Percentiles rank a stretch among this genome's conserved stretches.
Conservation (phyloP, 2,329 filamentous ascomycete species). For the Pestalotiopsis sp. region DNA sequence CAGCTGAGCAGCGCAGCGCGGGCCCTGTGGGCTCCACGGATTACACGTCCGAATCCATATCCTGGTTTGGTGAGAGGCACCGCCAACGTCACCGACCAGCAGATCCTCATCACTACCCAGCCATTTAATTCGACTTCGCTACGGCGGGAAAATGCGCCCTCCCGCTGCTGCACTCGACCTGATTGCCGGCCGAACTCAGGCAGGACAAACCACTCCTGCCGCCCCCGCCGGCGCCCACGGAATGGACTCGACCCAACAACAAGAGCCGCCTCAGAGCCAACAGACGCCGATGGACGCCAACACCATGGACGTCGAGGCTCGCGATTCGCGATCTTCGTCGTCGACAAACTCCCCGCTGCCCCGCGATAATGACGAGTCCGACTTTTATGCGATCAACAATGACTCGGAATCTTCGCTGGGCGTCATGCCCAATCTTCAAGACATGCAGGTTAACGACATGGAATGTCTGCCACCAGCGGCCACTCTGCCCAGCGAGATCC, state of each 20-base stretch:
- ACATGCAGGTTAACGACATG: conserved; percentile 69
- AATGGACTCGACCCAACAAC: not conserved
- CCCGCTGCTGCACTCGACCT: conserved; percentile 17
- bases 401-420: conserved; percentile 93
- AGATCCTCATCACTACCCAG: not conserved
- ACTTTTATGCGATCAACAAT: conserved; percentile 87
- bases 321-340: conserved; percentile 63
- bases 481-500: conserved; percentile 87
- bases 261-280: not conserved
- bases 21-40: not conserved
- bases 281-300: conserved; percentile 15
- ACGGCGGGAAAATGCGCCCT: conserved; percentile 13
- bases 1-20: not conserved
- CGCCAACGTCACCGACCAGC: conserved; percentile 4
- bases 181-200: conserved; percentile 14
- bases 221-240: not conserved
- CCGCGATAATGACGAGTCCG: conserved; percentile 86
- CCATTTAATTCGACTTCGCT: not conserved
- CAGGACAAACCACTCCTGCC: conserved; percentile 10
- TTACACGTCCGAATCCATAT: not conserved
- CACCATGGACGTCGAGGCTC: conserved; percentile 36
- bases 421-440: conserved; percentile 70
- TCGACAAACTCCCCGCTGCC: conserved; percentile 76
- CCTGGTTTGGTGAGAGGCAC: not conserved
- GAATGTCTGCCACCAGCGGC: conserved; percentile 78